Evolutionary conservation across 306 rosid species (phyloP), one percentile per base, ranked within the genome.

Genomic region (Trifolium fragiferum): DNA sequence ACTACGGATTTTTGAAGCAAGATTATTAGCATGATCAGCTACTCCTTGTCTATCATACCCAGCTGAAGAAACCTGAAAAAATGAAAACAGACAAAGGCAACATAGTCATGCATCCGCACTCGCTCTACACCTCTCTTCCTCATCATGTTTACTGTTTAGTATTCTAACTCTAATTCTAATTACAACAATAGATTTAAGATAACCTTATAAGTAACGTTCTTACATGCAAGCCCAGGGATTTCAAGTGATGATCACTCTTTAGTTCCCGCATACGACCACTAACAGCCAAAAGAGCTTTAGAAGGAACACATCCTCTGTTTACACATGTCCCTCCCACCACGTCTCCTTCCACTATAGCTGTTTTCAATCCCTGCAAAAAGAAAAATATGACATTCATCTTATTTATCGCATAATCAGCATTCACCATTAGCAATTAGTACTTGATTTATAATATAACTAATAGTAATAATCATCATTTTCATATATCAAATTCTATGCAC

Each of bases 211-310:
- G 27, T 35, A 55, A 74, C 67, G 25, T 20, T 57, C 23, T 77
- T 76, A 94, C 99, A 91, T 90, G 98, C 84, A 92, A 90, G 63
- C 99, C 99, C 80, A 95, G 66, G 25, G 99, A 88, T 87, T 82
- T 95, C 37, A 92, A 82, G 70, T 95, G 98, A 89, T 95, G 96
- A 6, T 92, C 98, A 47, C 41, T 90, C 85, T 86, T 90, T 57
- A 95, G 77, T 77, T 95, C 99, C 50, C 96, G 96, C 99, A 92
- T 95, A 73, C 99, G 92, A 78, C 98, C 99, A 72, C 98, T 92
- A 5, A 86, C 97, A 59, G 99, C 99, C 78, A 95, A 82, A 87
- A 94, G 99, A 81, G 99, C 99, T 80, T 90, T 94, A 2, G 99
- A 94, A 53, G 99, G 99, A 85, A 92, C 97, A 51, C 99, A 94